Conservation (phyloP, 192 early-diverging fungal genomes). For the Backusella sp. region DNA sequence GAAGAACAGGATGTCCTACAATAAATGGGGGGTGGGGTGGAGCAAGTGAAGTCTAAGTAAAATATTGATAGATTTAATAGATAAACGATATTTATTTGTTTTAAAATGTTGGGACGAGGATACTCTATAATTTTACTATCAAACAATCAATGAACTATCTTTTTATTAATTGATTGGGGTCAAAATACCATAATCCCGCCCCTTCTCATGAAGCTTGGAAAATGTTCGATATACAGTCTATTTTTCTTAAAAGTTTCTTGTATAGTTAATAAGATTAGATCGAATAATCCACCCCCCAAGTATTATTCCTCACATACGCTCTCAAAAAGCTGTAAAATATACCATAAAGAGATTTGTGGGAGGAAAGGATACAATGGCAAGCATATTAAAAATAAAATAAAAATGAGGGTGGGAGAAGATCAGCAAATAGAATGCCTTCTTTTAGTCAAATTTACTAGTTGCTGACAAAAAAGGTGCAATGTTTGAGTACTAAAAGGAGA, state of each 20-base stretch:
- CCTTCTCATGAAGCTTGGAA: background rate
- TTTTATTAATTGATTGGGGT: background rate
- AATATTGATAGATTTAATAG: background rate
- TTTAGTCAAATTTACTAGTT: constrained; percentile 8
- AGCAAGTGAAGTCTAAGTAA: background rate
- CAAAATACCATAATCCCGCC: background rate
- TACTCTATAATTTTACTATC: background rate
- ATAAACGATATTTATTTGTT: background rate
- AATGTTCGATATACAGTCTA: background rate
- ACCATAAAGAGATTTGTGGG: constrained; percentile 2
- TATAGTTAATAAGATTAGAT: background rate
- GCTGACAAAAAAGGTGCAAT: constrained; percentile 7
- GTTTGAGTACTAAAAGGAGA: background rate
- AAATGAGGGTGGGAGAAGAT: background rate
- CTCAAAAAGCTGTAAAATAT: background rate
- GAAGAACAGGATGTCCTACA: background rate
- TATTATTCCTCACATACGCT: background rate
- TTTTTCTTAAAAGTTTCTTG: constrained; percentile 5
- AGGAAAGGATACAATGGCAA: background rate
- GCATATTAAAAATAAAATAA: background rate
- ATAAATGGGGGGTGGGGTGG: background rate
- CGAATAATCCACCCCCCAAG: background rate
- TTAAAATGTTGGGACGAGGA: background rate
- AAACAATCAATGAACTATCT: background rate
- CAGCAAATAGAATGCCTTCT: background rate